Evolutionary conservation across 2,329 filamentous ascomycete genomes (phyloP).

Genomic region (Pleochaeta shiraiana): DNA sequence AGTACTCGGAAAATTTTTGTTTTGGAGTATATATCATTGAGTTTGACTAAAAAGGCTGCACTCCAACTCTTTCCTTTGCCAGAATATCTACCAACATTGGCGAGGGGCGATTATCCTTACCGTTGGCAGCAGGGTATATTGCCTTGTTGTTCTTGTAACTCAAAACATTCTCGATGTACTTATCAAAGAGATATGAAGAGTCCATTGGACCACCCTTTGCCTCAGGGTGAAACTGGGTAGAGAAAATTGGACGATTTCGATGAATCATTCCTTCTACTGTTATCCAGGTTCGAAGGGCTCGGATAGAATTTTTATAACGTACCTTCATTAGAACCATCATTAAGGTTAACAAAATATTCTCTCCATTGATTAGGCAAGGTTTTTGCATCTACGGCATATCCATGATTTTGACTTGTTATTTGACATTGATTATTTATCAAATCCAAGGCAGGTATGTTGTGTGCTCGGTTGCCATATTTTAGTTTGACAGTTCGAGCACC

Average conservation of each 20-base stretch:
- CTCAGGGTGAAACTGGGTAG: conserved; percentile 96
- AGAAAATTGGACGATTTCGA: conserved; percentile 90
- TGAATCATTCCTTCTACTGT: conserved; percentile 66
- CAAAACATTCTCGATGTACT: conserved; percentile 76
- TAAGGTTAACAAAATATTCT: conserved; percentile 97
- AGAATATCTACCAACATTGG: conserved; percentile 79
- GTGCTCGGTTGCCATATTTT: conserved; percentile 97
- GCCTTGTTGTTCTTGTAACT: conserved; percentile 72
- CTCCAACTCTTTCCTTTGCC: conserved; percentile 85
- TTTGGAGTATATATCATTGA: no score
- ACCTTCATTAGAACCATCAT: conserved; percentile 92
- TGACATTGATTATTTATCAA: conserved; percentile 93
- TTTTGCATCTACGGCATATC: conserved; percentile 75
- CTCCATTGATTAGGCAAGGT: conserved; percentile 77
- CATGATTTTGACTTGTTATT: conserved; percentile 97
- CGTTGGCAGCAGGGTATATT: conserved; percentile 38
- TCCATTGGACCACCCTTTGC: conserved; percentile 95
- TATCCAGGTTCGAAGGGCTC: conserved; percentile 12
- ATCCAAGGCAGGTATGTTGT: conserved; percentile 94
- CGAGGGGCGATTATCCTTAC: conserved; percentile 71
- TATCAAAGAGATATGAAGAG: conserved; percentile 89
- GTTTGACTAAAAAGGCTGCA: conserved; percentile 21
- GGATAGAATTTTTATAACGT: conserved; percentile 10
- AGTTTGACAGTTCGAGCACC: conserved; percentile 88
- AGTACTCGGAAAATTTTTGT: no score